Base-by-base conservation (phyloP, 805 yeast species). In the Suhomyces sp. region DNA sequence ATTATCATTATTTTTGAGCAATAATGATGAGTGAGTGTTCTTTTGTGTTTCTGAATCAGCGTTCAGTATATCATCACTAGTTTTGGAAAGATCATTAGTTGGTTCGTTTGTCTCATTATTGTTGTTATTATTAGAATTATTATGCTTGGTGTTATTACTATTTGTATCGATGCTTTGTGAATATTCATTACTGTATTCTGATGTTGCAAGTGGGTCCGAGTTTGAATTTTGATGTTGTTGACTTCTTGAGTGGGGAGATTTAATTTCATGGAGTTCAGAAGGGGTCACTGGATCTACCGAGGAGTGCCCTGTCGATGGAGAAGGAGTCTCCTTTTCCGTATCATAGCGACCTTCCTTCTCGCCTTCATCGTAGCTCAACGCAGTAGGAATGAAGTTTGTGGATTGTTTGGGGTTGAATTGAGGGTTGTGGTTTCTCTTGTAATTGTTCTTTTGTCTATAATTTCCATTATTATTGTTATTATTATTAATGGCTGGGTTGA, bases 41-140 rank as follows among this genome's bases (percentile, higher is more conserved):
- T 24, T 17, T 9, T 17, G 19, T 25, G 8, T 12, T 17, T n/a
- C 8, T 4, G 10, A 20, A 17, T 17, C 20, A 25, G 27, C 15
- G 9, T 25, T 15, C 5, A 4, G 17, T 25, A 14, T n/a, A 13
- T 13, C 17, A 14, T 13, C 27, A 14, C 17, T 14, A 11, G n/a
- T 23, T 6, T 23, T 23, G 28, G 19, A 7, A 20, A 20, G 22
- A 20, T 33, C 31, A 21, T 33, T 16, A 17, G 28, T 12, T 20
- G 38, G 23, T 30, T 35, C 38, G 39, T 36, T 28, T 23, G 35
- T 31, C 18, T 36, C 40, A 19, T 36, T 36, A 36, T 27, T 20
- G 19, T 22, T 17, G 17, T 25, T 10, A 8, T 22, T 31, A 21
- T 22, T 26, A 26, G 29, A 9, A 12, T 12, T 20, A 8, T 20